Base-by-base conservation (phyloP, 2,329 filamentous ascomycete species). In the Nannizzia gypsea region DNA sequence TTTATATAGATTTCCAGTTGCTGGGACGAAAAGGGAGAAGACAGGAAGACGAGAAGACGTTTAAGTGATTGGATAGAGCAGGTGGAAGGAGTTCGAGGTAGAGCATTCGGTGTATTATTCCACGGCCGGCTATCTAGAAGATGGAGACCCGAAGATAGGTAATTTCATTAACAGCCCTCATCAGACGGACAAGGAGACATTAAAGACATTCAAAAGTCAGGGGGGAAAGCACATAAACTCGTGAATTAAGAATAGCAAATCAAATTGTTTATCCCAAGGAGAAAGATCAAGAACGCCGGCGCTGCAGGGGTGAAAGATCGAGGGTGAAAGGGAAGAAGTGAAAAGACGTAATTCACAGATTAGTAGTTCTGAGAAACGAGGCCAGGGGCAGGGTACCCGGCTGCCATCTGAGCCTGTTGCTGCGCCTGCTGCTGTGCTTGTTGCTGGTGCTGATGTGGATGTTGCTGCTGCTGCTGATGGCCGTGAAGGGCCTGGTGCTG, bases 401-500 rank as follows among this genome's bases (percentile, higher is more conserved):
- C 71, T 20, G 70, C 64, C 68, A 74, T 69, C 56, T 54, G 48
- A 22, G 34, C 38, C 34, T 56, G 31, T 9, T 56, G 54, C 38
- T 55, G 50, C 1, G 28, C n/a, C n/a, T n/a, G n/a, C n/a, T 54
- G 50, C 54, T 59, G 59, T 64, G 73, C 71, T 48, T 70, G 69
- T 61, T 71, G 69, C 50, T 11, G 31, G 8, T 55, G 50, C 11
- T 4, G 13, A 2, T 42, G 38, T 3, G 13, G 38, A 5, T 68
- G 69, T 54, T 73, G 71, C 59, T 62, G 60, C 28, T 64, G 63
- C 44, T 63, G 62, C 34, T 64, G 63, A 57, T 71, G 68, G 52
- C 67, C 68, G 44, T 73, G 70, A 55, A 74, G 70, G 54, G 73
- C 72, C 42, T 74, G 71, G 36, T 71, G 69, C 59, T 71, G 71